A percentile compares a stretch with the other conserved stretches of the same genome.
Conservation (phyloP, 108 stramenopile genomes). For the Skeletonema menzelii region DNA sequence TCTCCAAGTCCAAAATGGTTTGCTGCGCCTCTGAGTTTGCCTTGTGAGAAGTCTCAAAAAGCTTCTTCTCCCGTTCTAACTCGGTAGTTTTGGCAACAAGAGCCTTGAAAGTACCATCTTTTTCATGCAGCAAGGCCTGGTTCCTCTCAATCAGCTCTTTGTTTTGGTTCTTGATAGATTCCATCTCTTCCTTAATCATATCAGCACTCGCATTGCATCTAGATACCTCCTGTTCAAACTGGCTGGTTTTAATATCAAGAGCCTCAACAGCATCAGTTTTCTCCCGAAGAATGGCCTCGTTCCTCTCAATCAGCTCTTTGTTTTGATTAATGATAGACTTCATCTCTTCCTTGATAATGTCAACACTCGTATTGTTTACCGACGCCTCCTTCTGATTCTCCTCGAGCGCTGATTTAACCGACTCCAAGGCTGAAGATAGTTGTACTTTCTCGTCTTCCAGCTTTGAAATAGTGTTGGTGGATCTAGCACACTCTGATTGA, state of each 20-base stretch:
- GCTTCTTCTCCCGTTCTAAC: slow-evolving; percentile 12
- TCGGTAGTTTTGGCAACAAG: slow-evolving; percentile 16
- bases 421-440: slow-evolving; percentile 24
- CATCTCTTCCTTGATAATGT: slow-evolving; percentile 19
- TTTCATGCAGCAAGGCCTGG: slow-evolving; percentile 16
- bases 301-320: slow-evolving; percentile 18
- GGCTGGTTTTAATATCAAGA: slow-evolving; percentile 15
- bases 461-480: slow-evolving; percentile 22
- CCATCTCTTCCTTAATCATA: slow-evolving; percentile 5
- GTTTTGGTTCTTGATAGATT: slow-evolving; percentile 6
- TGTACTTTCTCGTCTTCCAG: slow-evolving; percentile 29
- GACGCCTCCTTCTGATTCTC: neutral
- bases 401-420: neutral
- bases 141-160: slow-evolving; percentile 15
- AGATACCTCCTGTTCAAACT: neutral
- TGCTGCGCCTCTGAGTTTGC: slow-evolving; percentile 6
- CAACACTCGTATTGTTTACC: neutral
- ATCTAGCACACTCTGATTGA: slow-evolving; percentile 21
- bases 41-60: slow-evolving; percentile 12
- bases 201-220: neutral
- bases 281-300: slow-evolving; percentile 16
- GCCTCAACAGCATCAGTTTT: slow-evolving; percentile 8
- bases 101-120: slow-evolving; percentile 3
- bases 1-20: slow-evolving; percentile 21
- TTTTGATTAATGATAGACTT: slow-evolving; percentile 11